These are phyloP conservation scores for Komagataella ulmi DNA, from an alignment of 805 yeast genomes.

Conservation along the genomic window DNA sequence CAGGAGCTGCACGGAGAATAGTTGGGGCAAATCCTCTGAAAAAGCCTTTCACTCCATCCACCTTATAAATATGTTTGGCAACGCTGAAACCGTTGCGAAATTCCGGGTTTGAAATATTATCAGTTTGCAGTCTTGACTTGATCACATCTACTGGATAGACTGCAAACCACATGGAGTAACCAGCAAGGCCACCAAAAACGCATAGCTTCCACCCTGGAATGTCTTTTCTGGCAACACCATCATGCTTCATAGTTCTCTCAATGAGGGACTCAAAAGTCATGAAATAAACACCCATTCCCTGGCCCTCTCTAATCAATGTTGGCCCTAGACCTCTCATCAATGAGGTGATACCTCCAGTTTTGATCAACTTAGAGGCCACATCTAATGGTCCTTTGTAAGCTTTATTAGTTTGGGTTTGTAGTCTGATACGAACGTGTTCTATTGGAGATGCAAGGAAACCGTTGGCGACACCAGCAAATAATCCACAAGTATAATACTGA, in stretches of 20 bases:
- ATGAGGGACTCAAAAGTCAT: slow-evolving; percentile 84
- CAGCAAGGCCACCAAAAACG: slow-evolving; percentile 60
- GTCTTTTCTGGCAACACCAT: slow-evolving; percentile 43
- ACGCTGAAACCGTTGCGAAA: slow-evolving; percentile 52
- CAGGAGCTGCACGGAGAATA: slow-evolving; percentile 93
- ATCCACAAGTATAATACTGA: slow-evolving; percentile 76
- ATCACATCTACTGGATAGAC: slow-evolving; percentile 85
- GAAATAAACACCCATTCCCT: slow-evolving; percentile 85
- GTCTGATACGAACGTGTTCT: slow-evolving; percentile 86
- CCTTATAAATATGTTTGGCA: slow-evolving; percentile 32
- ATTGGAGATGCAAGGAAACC: slow-evolving; percentile 86
- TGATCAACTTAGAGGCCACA: slow-evolving; percentile 44
- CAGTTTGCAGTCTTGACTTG: slow-evolving; percentile 75
- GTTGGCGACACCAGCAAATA: slow-evolving; percentile 87
- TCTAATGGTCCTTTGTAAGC: slow-evolving; percentile 64
- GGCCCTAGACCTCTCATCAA: slow-evolving; percentile 75
- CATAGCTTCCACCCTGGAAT: slow-evolving; percentile 85
- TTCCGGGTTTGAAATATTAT: slow-evolving; percentile 41
- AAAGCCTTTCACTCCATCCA: slow-evolving; percentile 65
- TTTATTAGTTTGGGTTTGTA: slow-evolving; percentile 70
- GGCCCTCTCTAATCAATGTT: slow-evolving; percentile 71
- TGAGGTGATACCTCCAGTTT: slow-evolving; percentile 32
- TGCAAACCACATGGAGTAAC: slow-evolving; percentile 78
- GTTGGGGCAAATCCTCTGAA: slow-evolving; percentile 91
- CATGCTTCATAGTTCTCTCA: slow-evolving; percentile 40